Conservation (phyloP, 2,329 filamentous ascomycete genomes). For the Daldinia sp. region DNA sequence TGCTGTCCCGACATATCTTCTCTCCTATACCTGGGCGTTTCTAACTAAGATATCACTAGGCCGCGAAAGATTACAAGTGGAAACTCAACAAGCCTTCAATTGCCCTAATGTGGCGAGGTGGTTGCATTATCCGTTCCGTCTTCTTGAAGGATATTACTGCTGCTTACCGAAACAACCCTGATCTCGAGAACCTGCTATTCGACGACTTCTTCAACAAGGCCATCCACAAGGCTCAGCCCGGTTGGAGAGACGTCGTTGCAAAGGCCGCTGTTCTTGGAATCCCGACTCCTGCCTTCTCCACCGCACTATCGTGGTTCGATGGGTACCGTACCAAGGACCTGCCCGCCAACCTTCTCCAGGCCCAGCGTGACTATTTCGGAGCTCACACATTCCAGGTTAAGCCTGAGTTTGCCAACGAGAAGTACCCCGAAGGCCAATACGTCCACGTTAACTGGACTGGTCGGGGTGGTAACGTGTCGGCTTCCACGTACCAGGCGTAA, state of each 20-base stretch:
- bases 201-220: slow-evolving; percentile 99
- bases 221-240: slow-evolving; percentile 93
- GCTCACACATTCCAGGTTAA: slow-evolving; percentile 91
- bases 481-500: slow-evolving; percentile 97
- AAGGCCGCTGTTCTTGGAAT: slow-evolving; percentile 95
- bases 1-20: not conserved
- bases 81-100: slow-evolving; percentile 99
- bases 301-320: slow-evolving; percentile 97
- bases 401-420: slow-evolving; percentile 77
- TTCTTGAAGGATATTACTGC: slow-evolving; percentile 99
- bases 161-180: slow-evolving; percentile 92
- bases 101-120: slow-evolving; percentile 99
- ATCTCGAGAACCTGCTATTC: slow-evolving; percentile 97
- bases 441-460: slow-evolving; percentile 99
- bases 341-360: slow-evolving; percentile 97
- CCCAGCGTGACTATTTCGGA: slow-evolving; percentile 99
- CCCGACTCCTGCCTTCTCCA: slow-evolving; percentile 95
- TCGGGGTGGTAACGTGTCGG: slow-evolving; percentile 94
- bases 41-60: slow-evolving; percentile 60
- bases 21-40: slow-evolving; percentile 31
- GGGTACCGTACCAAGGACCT: slow-evolving; percentile 97
- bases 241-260: slow-evolving; percentile 90
- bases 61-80: slow-evolving; percentile 95
- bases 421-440: slow-evolving; percentile 85
- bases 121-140: slow-evolving; percentile 99